Evolutionary conservation across 2,329 filamentous ascomycete species (phyloP).

Genomic region (Sordariomycetes sp.): DNA sequence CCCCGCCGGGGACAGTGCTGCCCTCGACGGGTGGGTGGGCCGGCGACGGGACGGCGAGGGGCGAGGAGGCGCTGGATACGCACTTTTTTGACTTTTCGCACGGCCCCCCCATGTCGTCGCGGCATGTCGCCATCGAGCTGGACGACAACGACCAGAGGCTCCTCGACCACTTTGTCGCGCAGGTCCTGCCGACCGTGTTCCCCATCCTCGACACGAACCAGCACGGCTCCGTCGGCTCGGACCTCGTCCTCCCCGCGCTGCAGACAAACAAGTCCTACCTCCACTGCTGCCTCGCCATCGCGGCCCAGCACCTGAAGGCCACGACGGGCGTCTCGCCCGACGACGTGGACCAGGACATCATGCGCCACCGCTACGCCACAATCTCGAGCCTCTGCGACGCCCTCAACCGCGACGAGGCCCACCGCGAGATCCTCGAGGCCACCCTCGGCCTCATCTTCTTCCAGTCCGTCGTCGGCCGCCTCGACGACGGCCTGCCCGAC

Average conservation of each 20-base stretch:
- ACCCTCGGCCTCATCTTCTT: constrained; percentile 94
- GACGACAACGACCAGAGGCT: constrained; percentile 79
- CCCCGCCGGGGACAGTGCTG: constrained; percentile 53
- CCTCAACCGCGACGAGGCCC: constrained; percentile 66
- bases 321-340: constrained; percentile 42
- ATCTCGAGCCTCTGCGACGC: constrained; percentile 77
- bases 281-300: constrained; percentile 88
- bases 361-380: constrained; percentile 80
- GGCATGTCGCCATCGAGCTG: constrained; percentile 65
- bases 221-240: constrained; percentile 65
- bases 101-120: constrained; percentile 41
- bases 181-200: constrained; percentile 79
- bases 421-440: constrained; percentile 81
- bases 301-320: constrained; percentile 83
- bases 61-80: constrained; percentile 6
- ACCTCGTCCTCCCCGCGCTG: constrained; percentile 76
- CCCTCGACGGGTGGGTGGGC: constrained; percentile 53
- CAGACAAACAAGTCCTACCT: constrained; percentile 88
- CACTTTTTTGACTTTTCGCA: constrained; percentile 73
- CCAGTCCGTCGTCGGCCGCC: constrained; percentile 79
- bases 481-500: constrained; percentile 73
- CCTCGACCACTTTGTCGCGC: constrained; percentile 81
- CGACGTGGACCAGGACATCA: constrained; percentile 78
- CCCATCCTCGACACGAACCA: constrained; percentile 86
- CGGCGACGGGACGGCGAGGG: constrained; percentile 44